Evolutionary conservation across 441 rosid genomes (phyloP), one percentile per base, ranked within the genome.

Genomic region (Capsella rubella): DNA sequence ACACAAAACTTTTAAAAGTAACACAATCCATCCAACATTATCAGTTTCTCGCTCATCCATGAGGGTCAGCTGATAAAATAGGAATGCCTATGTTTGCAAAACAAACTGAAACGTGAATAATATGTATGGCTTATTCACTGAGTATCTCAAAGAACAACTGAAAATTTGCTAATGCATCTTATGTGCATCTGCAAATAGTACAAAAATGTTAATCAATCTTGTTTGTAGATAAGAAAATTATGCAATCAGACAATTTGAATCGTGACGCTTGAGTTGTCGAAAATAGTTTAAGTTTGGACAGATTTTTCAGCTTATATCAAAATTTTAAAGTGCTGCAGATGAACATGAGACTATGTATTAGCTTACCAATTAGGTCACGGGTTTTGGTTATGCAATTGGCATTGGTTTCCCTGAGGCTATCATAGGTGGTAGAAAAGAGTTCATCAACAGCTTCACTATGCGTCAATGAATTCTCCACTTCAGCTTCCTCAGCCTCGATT

Each of bases 281-380:
- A 16, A 65, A 58, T 35, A 43, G 13, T 71, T 64, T 51, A 51
- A 25, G 35, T 60, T 42, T 35, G 3, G 64, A 52, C 50, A 45
- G 8, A 37, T 6, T 34, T 64, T 21, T 39, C 63, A 40, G 57
- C 27, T 59, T 7, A 16, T 55, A 27, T 55, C 55, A 55, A 27
- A 47, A 21, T 40, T 67, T n/a, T 45, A 2, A 43, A 53, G 47
- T 29, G 37, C 47, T 42, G 49, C 45, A 42, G 18, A 56, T 51
- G 53, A 73, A 15, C 25, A 59, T 5, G 54, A 73, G 68, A 43
- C 52, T 40, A 32, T 63, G 58, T 64, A 70, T 45, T n/a, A 63
- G 67, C 90, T 84, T 84, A 96, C 99, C 99, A 74, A 85, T 77
- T 45, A 93, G 82, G 74, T 83, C 89, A 35, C 91, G 88, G 69